phyloP scores from a whole-genome alignment of 2,329 filamentous ascomycete genomes.

The Podosphaera fusca region DNA sequence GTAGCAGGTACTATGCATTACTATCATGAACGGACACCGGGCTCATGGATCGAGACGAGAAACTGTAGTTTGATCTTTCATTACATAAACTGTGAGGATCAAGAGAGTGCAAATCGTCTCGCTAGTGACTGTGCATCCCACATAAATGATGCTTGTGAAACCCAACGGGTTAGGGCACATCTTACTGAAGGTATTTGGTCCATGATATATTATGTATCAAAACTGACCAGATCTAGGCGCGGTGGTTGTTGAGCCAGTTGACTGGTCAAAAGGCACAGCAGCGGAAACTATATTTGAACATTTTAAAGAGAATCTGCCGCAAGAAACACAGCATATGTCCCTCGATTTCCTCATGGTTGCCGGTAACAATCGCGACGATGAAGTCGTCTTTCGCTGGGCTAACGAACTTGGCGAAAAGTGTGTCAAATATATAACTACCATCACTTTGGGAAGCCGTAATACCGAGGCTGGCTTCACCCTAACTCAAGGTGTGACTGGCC shows the following conservation, averaged over 20 bases:
- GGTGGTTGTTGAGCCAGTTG: slow-evolving; percentile 62
- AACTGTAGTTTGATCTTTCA: slow-evolving; percentile 82
- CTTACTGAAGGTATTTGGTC: slow-evolving; percentile 34
- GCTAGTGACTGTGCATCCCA: slow-evolving; percentile 81
- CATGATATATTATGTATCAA: background rate
- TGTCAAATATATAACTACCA: slow-evolving; percentile 53
- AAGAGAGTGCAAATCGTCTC: slow-evolving; percentile 49
- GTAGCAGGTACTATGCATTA: slow-evolving; percentile 69
- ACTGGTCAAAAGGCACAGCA: slow-evolving; percentile 74
- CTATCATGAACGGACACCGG: slow-evolving; percentile 73
- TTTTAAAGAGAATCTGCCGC: slow-evolving; percentile 21
- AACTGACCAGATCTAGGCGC: slow-evolving; percentile 23
- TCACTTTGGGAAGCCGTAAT: slow-evolving; percentile 67
- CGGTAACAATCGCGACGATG: slow-evolving; percentile 80
- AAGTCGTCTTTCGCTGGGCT: slow-evolving; percentile 86
- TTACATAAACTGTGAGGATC: slow-evolving; percentile 63
- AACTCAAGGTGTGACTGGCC: slow-evolving; percentile 63
- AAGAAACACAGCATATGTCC: slow-evolving; percentile 17
- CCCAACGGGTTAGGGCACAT: slow-evolving; percentile 63
- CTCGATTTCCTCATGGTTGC: slow-evolving; percentile 77
- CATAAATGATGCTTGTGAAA: slow-evolving; percentile 81
- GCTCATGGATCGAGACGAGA: slow-evolving; percentile 72
- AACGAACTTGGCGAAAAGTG: slow-evolving; percentile 42
- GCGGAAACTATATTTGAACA: slow-evolving; percentile 48
- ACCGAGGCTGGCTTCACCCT: slow-evolving; percentile 70